Conservation (phyloP, 768 basidiomycete species). For the Coprinellus micaceus region DNA sequence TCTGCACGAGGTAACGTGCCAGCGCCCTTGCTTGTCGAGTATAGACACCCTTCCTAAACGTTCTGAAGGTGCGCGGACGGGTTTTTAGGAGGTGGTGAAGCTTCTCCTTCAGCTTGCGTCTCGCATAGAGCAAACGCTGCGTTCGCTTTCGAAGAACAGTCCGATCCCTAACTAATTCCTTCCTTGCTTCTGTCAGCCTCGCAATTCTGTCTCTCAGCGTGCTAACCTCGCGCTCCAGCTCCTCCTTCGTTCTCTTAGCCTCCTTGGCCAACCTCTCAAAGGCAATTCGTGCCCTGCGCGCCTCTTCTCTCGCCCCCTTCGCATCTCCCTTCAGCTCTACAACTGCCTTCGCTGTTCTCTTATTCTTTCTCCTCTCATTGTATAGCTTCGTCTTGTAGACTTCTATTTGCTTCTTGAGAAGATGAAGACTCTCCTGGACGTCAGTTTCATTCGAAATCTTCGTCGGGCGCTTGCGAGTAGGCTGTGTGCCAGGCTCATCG, state of each 20-base stretch:
- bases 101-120: not conserved
- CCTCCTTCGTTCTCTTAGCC: not conserved
- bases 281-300: not conserved
- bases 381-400: not conserved
- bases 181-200: not conserved
- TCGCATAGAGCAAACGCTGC: not conserved
- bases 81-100: not conserved
- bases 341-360: not conserved
- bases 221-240: not conserved
- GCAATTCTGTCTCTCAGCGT: not conserved
- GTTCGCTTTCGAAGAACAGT: not conserved
- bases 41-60: constrained; percentile 7
- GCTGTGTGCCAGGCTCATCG: too few species aligned
- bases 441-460: not conserved
- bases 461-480: not conserved
- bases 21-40: constrained; percentile 15
- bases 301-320: not conserved
- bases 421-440: not conserved
- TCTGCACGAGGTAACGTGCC: constrained; percentile 12
- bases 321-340: not conserved
- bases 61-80: not conserved
- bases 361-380: not conserved
- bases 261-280: not conserved
- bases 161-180: not conserved
- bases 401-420: not conserved